phyloP scores from a whole-genome alignment of 2,329 filamentous ascomycete genomes.

The Paracoccidioides brasiliensis region DNA sequence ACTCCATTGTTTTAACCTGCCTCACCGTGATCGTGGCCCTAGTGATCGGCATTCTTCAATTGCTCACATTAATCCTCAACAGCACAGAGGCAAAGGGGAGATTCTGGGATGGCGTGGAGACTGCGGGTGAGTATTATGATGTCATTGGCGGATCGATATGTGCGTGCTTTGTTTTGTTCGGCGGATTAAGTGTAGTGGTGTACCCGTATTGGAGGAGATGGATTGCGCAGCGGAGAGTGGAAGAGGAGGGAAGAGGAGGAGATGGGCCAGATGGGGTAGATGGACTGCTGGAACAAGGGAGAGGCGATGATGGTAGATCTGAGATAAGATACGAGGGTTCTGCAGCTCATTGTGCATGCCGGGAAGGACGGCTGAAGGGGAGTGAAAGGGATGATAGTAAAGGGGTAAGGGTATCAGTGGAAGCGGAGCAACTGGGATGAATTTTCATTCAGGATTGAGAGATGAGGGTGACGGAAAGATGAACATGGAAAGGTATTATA shows the following conservation, averaged over 20 bases:
- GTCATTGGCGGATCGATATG: conserved; percentile 79
- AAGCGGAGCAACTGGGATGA: neutral
- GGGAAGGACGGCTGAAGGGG: neutral
- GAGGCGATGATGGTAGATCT: neutral
- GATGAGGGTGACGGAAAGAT: too few species aligned
- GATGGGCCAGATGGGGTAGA: neutral
- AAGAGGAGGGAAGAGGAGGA: neutral
- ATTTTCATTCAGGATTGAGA: too few species aligned
- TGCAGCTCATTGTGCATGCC: neutral
- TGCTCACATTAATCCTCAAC: conserved; percentile 65
- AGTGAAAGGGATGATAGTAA: neutral
- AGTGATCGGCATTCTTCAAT: conserved; percentile 74
- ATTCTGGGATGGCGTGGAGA: conserved; percentile 86
- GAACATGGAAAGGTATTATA: too few species aligned
- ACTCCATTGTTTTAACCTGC: conserved; percentile 73
- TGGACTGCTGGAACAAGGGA: conserved; percentile 10
- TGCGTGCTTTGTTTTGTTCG: conserved; percentile 67
- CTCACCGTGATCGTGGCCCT: conserved; percentile 74
- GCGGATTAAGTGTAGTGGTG: conserved; percentile 55
- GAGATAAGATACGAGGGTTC: neutral
- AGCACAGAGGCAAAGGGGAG: conserved; percentile 57
- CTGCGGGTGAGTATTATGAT: conserved; percentile 68
- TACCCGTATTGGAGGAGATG: conserved; percentile 68
- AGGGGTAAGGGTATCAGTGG: neutral
- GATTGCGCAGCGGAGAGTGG: conserved; percentile 30